phyloP scores from a whole-genome alignment of 345 rosid species.

The Euphorbia peplus region DNA sequence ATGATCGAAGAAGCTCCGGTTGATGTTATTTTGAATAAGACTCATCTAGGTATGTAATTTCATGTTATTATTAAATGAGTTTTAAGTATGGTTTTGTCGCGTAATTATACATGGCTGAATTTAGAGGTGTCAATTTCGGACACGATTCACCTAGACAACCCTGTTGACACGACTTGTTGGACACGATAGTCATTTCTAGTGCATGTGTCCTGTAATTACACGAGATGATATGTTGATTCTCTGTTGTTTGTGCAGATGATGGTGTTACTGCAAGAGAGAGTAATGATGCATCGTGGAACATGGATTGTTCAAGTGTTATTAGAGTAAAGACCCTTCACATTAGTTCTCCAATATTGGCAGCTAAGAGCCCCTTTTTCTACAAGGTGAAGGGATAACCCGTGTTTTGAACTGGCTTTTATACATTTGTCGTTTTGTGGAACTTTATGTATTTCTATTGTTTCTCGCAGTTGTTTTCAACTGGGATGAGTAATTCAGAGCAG shows the following conservation, averaged over 20 bases:
- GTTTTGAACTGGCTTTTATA: constrained; percentile 6
- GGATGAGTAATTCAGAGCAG: constrained; percentile 71
- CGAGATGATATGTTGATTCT: constrained; percentile 14
- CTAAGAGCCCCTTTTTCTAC: constrained; percentile 71
- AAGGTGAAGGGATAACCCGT: constrained; percentile 41
- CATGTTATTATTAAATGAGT: background rate
- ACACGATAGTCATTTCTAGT: too few relatives aligned
- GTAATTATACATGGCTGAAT: background rate
- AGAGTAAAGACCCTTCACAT: constrained; percentile 60
- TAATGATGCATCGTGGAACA: constrained; percentile 34
- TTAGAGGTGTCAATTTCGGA: too few relatives aligned
- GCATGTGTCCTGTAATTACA: too few relatives aligned
- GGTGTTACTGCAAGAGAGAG: constrained; percentile 16
- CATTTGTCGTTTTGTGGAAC: background rate
- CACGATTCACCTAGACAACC: too few relatives aligned
- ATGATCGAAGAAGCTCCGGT: constrained; percentile 53
- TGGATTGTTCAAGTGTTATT: constrained; percentile 38
- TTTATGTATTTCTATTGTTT: background rate
- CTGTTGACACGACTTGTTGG: too few relatives aligned
- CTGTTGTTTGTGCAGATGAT: constrained; percentile 34
- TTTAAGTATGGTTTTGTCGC: background rate
- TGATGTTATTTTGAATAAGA: constrained; percentile 28
- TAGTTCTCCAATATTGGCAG: constrained; percentile 75
- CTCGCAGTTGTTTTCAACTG: constrained; percentile 70
- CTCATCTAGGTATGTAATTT: constrained; percentile 30